Percentiles rank a stretch among this genome's conserved stretches.
Conservation (phyloP, 441 rosid species). For the Erodium moschatum region DNA sequence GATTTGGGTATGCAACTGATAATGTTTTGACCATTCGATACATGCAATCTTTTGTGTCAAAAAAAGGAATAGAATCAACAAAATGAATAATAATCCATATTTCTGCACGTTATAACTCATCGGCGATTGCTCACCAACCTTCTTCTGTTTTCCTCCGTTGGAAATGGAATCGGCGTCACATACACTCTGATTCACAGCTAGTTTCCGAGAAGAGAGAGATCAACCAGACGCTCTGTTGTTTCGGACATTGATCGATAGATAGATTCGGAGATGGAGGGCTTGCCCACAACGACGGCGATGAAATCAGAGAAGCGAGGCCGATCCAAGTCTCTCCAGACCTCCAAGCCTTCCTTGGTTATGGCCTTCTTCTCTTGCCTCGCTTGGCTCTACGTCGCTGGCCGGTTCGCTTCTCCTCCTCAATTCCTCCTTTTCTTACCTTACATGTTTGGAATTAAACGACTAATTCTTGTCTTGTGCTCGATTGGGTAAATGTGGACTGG, state of each 20-base stretch:
- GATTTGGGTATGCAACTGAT: too few species aligned
- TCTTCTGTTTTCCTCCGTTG: background rate
- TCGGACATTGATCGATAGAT: background rate
- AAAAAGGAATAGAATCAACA: too few species aligned
- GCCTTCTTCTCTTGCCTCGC: constrained; percentile 93
- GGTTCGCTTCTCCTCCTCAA: constrained; percentile 39
- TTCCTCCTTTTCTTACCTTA: background rate
- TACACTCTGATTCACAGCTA: background rate
- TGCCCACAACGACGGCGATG: constrained; percentile 42
- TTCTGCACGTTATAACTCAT: background rate
- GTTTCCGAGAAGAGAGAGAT: background rate
- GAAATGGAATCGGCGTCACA: background rate
- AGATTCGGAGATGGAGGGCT: constrained; percentile 47
- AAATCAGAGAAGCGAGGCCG: constrained; percentile 74
- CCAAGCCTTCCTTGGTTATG: constrained; percentile 66
- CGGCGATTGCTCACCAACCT: constrained; percentile 1
- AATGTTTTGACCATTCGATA: too few species aligned
- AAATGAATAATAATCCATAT: too few species aligned
- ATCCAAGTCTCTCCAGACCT: constrained; percentile 60
- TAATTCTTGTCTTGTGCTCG: background rate
- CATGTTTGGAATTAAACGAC: background rate
- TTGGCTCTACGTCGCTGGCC: constrained; percentile 97
- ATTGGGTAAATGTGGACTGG: background rate
- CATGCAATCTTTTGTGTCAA: too few species aligned
- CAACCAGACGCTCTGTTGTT: background rate